Percentiles rank a stretch among this genome's conserved stretches.
Conservation (phyloP, 169 alveolate species). For the Fabrea salina region DNA sequence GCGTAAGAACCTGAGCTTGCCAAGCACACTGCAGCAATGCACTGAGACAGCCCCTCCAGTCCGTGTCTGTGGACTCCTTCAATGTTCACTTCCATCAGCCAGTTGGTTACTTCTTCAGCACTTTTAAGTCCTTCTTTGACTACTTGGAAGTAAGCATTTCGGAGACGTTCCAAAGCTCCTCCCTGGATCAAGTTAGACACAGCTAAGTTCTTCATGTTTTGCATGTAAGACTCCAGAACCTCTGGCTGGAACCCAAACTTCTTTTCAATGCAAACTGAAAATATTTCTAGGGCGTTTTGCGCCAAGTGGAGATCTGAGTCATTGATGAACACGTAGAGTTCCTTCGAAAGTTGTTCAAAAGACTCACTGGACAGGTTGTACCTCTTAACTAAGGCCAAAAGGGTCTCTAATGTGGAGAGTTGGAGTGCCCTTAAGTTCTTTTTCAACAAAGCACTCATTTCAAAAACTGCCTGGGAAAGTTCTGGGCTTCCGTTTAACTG, state of each 20-base stretch:
- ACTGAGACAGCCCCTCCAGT: background rate
- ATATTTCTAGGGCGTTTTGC: slow-evolving; percentile 34
- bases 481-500: background rate
- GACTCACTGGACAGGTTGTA: background rate
- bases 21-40: slow-evolving; percentile 2
- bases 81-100: background rate
- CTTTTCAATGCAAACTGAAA: background rate
- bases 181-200: slow-evolving; percentile 34
- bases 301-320: slow-evolving; percentile 48
- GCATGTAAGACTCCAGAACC: slow-evolving; percentile 13
- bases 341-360: slow-evolving; percentile 13
- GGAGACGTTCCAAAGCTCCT: slow-evolving; percentile 12
- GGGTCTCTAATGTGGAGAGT: slow-evolving; percentile 47
- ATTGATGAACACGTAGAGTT: slow-evolving; percentile 29
- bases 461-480: slow-evolving; percentile 7
- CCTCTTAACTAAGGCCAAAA: slow-evolving; percentile 32
- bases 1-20: background rate
- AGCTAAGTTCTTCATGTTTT: slow-evolving; percentile 30
- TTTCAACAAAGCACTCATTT: slow-evolving; percentile 32
- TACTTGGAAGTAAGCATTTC: slow-evolving; percentile 8
- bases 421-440: slow-evolving; percentile 50
- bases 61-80: background rate
- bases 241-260: background rate
- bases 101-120: background rate
- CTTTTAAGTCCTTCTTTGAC: background rate